These are phyloP conservation scores for Hyaloperonospora arabidopsidis DNA, from an alignment of 352 stramenopile species.

Conservation along the genomic window DNA sequence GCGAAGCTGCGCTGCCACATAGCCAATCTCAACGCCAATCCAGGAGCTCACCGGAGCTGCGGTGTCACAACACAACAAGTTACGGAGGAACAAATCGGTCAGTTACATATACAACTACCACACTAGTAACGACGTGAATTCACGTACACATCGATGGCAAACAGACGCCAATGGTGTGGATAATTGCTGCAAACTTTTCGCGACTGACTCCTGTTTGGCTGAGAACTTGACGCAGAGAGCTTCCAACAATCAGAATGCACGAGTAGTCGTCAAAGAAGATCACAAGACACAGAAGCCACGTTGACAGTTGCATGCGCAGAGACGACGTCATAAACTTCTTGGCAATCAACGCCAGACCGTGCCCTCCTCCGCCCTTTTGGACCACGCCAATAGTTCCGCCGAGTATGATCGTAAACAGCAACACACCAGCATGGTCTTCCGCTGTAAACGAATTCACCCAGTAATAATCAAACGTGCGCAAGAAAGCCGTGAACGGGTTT, in stretches of 20 bases:
- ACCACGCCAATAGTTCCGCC: slow-evolving; percentile 85
- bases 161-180: slow-evolving; percentile 83
- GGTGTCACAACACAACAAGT: background rate
- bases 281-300: slow-evolving; percentile 73
- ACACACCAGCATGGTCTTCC: slow-evolving; percentile 73
- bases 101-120: slow-evolving; percentile 3
- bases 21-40: slow-evolving; percentile 87
- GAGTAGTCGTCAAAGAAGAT: slow-evolving; percentile 92
- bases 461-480: slow-evolving; percentile 84
- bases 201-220: slow-evolving; percentile 76
- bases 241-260: slow-evolving; percentile 87
- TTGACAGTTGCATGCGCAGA: slow-evolving; percentile 76
- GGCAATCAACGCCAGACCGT: slow-evolving; percentile 71
- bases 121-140: background rate
- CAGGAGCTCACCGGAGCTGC: slow-evolving; percentile 80
- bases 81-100: background rate
- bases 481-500: slow-evolving; percentile 64
- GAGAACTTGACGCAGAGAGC: slow-evolving; percentile 73
- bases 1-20: slow-evolving; percentile 68
- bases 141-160: slow-evolving; percentile 78
- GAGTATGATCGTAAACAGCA: slow-evolving; percentile 86
- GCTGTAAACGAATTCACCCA: slow-evolving; percentile 79
- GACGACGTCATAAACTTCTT: slow-evolving; percentile 80
- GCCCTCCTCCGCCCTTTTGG: slow-evolving; percentile 80
- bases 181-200: slow-evolving; percentile 87